Evolutionary conservation across 192 early-diverging fungal genomes (phyloP).

Genomic region (Coemansia sp.): DNA sequence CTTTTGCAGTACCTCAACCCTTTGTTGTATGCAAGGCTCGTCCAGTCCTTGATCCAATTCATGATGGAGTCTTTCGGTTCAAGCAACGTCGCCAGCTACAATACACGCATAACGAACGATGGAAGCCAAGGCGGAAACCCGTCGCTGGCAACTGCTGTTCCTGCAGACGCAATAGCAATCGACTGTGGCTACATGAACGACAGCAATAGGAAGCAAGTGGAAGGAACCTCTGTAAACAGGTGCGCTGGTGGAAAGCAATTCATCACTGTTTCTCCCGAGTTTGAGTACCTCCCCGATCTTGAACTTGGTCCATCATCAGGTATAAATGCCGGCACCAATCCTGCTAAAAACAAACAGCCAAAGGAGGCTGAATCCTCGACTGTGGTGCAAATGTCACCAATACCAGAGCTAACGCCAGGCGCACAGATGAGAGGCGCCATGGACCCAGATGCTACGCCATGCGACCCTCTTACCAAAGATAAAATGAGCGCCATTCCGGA

Average conservation of each 20-base stretch:
- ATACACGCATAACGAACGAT: slow-evolving; percentile 13
- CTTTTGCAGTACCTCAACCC: slow-evolving; percentile 48
- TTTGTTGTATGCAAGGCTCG: slow-evolving; percentile 47
- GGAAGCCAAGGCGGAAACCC: not conserved
- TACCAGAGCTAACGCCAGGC: not conserved
- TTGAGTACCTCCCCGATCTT: slow-evolving; percentile 15
- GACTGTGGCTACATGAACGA: slow-evolving; percentile 12
- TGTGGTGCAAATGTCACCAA: not conserved
- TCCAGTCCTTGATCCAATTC: slow-evolving; percentile 34
- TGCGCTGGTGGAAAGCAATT: not conserved
- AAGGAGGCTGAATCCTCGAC: not conserved
- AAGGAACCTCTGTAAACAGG: not conserved
- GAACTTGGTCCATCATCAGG: slow-evolving; percentile 1
- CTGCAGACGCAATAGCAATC: slow-evolving; percentile 27
- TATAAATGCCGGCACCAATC: not conserved
- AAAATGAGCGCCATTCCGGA: too few relatives aligned
- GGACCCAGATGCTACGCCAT: too few relatives aligned
- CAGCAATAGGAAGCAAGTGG: not conserved
- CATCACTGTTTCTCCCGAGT: slow-evolving; percentile 25
- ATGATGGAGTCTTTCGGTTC: slow-evolving; percentile 24
- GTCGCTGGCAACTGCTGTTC: slow-evolving; percentile 5
- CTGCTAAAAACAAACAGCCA: not conserved
- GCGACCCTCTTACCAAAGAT: too few relatives aligned
- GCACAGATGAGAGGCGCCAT: too few relatives aligned
- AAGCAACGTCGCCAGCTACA: not conserved